Base-by-base conservation (phyloP, 192 early-diverging fungal species). In the Mortierella hygrophila region DNA sequence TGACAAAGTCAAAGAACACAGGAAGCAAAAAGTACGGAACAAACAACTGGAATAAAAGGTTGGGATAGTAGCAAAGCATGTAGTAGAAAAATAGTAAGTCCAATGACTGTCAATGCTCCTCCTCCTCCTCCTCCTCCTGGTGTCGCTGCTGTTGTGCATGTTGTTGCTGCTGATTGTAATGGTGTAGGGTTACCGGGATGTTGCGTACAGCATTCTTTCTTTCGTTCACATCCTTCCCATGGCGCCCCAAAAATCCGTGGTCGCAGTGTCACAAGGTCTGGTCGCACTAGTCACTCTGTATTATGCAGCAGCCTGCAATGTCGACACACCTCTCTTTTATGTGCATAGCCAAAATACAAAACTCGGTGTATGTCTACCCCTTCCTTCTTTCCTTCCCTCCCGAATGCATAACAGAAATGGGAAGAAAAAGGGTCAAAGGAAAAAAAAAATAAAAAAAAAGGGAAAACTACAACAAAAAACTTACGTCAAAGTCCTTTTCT, bases 401-500 rank as follows among this genome's bases (percentile, higher is more conserved):
- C 55, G 55, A 20, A 8, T 35, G 63, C 63, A 70, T 29, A 49
- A 49, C n/a, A 23, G 29, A 41, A 46, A 47, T 8, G 44, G 23
- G 6, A 40, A 52, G 18, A 52, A 70, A 70, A 78, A 52, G 47
- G 47, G 55, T 8, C 55, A 65, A 72, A 29, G 35, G 41, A 32
- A 69, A 54, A 80, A 6, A 54, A 37, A 70, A 70, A 20, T 35
- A 35, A 35, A n/a, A n/a, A n/a, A 26, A 21, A 54, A n/a, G 70
- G 46, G 20, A 26, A 23, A 78, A 44, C 46, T 29, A 52, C 38
- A 44, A 52, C 38, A 20, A 52, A 20, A 52, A 41, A 78, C 75
- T 78, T 86, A 86, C 84, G 10, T 86, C 75, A 76, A 46, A 44
- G 0, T 85, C 57, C 41, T 60, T 49, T n/a, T 85, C 65, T 23